These are phyloP conservation scores for Kwoniella pini DNA, from an alignment of 768 basidiomycete genomes.

Conservation along the genomic window DNA sequence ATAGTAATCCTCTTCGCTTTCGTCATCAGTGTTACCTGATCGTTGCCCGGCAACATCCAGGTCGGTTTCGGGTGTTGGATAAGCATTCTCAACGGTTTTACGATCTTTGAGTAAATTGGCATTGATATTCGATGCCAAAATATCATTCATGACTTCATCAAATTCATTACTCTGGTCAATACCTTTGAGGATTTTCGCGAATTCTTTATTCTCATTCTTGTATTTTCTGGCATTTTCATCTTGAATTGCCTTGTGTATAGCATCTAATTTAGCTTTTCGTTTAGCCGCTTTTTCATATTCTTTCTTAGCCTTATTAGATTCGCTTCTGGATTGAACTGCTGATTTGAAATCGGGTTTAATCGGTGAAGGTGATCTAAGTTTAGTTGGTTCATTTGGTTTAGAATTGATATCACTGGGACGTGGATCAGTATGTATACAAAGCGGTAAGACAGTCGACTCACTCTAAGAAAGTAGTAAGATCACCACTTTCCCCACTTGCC, in stretches of 20 bases:
- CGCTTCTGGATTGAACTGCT: slow-evolving; percentile 4
- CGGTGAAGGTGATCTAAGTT: background rate
- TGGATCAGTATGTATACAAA: background rate
- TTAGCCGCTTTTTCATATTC: background rate
- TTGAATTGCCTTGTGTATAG: background rate
- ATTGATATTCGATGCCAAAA: background rate
- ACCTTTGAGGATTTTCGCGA: background rate
- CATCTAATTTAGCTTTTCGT: slow-evolving; percentile 3
- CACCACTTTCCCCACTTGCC: background rate
- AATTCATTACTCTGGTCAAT: background rate
- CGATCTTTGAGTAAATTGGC: too few relatives aligned
- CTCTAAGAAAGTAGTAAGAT: slow-evolving; percentile 11
- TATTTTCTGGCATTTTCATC: background rate
- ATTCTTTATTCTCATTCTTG: background rate
- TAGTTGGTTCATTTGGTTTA: background rate
- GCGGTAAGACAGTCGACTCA: slow-evolving; percentile 6
- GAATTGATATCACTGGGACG: slow-evolving; percentile 4
- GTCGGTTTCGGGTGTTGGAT: slow-evolving; percentile 20
- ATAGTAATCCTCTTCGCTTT: too few relatives aligned
- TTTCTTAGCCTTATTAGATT: background rate
- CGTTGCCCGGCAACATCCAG: background rate
- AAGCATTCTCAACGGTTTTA: slow-evolving; percentile 7
- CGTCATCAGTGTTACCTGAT: too few relatives aligned
- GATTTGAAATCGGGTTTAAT: background rate
- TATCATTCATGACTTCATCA: background rate